A percentile compares a stretch with the other conserved stretches of the same genome.
Conservation (phyloP, 2,329 filamentous ascomycete genomes). For the Neonectria punicea region DNA sequence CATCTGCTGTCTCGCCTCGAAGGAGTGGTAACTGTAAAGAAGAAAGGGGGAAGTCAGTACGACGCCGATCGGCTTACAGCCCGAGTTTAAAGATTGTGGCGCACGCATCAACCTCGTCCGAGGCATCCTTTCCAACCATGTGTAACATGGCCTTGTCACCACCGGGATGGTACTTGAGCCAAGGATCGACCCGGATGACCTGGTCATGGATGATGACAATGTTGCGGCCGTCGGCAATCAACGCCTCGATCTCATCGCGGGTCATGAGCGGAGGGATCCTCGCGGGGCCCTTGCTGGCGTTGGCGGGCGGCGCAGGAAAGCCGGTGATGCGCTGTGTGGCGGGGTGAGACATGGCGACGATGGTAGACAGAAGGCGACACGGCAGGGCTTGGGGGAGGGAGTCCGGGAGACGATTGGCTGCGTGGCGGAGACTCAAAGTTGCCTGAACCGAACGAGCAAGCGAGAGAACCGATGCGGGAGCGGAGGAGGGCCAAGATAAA, state of each 20-base stretch:
- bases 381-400: not conserved
- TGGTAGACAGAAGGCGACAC: not conserved
- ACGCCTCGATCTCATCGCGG: slow-evolving; percentile 65
- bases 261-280: slow-evolving; percentile 52
- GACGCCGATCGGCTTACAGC: not conserved
- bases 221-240: slow-evolving; percentile 83
- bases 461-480: not conserved
- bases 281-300: slow-evolving; percentile 20
- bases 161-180: slow-evolving; percentile 90
- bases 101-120: slow-evolving; percentile 92
- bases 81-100: slow-evolving; percentile 42
- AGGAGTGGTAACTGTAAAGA: slow-evolving; percentile 77
- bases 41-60: slow-evolving; percentile 25
- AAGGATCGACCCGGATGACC: slow-evolving; percentile 89
- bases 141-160: slow-evolving; percentile 91
- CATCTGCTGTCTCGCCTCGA: slow-evolving; percentile 81
- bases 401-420: slow-evolving; percentile 13
- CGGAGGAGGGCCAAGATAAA: slow-evolving; percentile 6
- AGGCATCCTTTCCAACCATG: slow-evolving; percentile 93
- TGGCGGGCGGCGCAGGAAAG: slow-evolving; percentile 29
- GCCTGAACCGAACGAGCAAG: not conserved
- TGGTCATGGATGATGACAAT: slow-evolving; percentile 84
- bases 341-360: slow-evolving; percentile 9
- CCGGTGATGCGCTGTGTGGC: slow-evolving; percentile 35
- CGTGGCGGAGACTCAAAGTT: not conserved